Evolutionary conservation across 768 basidiomycete species (phyloP).

Genomic region (Naematelia encephala): DNA sequence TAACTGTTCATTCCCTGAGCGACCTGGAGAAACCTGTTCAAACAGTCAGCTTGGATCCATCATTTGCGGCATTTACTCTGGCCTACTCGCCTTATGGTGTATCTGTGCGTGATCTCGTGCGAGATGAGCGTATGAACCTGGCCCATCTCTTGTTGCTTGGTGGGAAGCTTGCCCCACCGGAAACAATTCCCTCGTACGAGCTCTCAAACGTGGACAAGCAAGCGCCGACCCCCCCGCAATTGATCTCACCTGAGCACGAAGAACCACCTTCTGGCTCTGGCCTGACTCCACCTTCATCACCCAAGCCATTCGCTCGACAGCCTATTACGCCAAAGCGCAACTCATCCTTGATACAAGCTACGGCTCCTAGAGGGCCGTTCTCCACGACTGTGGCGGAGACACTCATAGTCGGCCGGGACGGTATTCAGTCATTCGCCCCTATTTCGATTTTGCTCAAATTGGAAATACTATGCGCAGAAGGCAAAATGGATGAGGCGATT

Average conservation of each 20-base stretch:
- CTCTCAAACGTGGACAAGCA: not conserved
- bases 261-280: constrained; percentile 48
- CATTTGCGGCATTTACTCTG: constrained; percentile 32
- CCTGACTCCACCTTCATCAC: constrained; percentile 46
- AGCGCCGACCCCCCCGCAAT: not conserved
- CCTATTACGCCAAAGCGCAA: constrained; percentile 27
- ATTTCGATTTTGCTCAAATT: constrained; percentile 25
- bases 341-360: constrained; percentile 29
- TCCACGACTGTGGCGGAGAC: constrained; percentile 41
- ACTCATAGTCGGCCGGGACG: constrained; percentile 34
- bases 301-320: constrained; percentile 23
- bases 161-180: constrained; percentile 23
- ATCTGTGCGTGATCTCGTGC: constrained; percentile 27
- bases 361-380: constrained; percentile 22
- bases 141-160: constrained; percentile 28
- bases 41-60: constrained; percentile 58
- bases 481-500: constrained; percentile 38
- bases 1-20: constrained; percentile 73
- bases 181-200: not conserved
- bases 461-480: constrained; percentile 28
- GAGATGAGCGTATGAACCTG: constrained; percentile 36
- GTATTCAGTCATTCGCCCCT: constrained; percentile 38
- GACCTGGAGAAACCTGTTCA: constrained; percentile 62
- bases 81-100: constrained; percentile 48
- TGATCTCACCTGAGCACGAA: constrained; percentile 17